Evolutionary conservation across 441 rosid species (phyloP), one percentile per base, ranked within the genome.

Genomic region (Erodium moschatum): DNA sequence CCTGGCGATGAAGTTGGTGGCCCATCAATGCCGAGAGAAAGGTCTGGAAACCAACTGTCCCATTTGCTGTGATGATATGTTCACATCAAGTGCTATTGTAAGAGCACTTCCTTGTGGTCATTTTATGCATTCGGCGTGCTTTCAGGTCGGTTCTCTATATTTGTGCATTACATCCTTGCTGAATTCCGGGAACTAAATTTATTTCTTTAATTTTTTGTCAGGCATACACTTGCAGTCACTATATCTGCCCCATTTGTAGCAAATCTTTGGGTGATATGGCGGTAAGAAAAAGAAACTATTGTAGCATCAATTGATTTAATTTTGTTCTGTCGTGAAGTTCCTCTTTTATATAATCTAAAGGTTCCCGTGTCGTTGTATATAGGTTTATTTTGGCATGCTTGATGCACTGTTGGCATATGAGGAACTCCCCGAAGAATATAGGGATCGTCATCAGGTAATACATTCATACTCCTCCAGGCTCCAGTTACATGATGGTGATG

Each of bases 371-470:
- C 31, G 64, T 69, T 56, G 35, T 31, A n/a, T 74, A 10, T 75
- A 88, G 94, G 95, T 88, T 50, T 89, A 89, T 76, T 89, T 89
- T 72, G 90, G 91, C 67, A 89, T 86, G 95, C 91, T 89, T 60
- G 95, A 89, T 48, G 90, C 95, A 1, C 75, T 89, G 33, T 46
- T 86, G 83, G 86, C 86, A 69, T 79, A 89, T 1, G 95, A 89
- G 77, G 84, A 74, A 77, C 90, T 89, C 38, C 95, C 95, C 9
- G 87, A 84, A 75, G 95, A 89, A 74, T 89, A 84, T 75, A 75
- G 85, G 70, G 85, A 83, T 60, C 86, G 80, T 3, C 85, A 81
- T 75, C 91, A 89, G 91, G 95, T 88, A 78, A 65, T 44, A n/a
- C 21, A 42, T 42, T 13, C 48, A 42, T n/a, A n/a, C n/a, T n/a